These are phyloP conservation scores for Neofusicoccum laricinum DNA, from an alignment of 2,329 filamentous ascomycete species.

Conservation along the genomic window DNA sequence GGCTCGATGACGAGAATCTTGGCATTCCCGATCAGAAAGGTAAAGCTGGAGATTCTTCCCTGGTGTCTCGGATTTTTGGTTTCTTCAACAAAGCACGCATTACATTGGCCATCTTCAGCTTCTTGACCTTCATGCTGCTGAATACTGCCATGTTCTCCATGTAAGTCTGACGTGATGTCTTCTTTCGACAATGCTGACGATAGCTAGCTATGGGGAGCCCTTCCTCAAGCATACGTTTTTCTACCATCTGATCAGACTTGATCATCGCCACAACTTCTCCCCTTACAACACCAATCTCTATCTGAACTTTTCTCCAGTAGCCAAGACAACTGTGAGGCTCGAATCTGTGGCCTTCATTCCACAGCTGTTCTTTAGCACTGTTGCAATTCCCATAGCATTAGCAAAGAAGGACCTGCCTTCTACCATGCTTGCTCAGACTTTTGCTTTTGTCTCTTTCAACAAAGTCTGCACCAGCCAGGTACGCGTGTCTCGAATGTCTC, in stretches of 20 bases:
- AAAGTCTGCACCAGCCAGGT: conserved; percentile 99
- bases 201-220: conserved; percentile 65
- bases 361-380: conserved; percentile 75
- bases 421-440: conserved; percentile 91
- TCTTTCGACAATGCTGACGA: not conserved
- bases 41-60: conserved; percentile 23
- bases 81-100: conserved; percentile 47
- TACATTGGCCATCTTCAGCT: conserved; percentile 60
- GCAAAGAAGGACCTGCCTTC: conserved; percentile 78
- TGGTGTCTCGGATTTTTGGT: conserved; percentile 17
- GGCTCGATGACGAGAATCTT: conserved; percentile 60
- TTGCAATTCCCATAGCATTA: conserved; percentile 71
- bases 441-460: conserved; percentile 96
- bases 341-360: conserved; percentile 87
- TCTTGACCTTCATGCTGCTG: conserved; percentile 69
- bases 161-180: conserved; percentile 44
- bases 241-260: conserved; percentile 87
- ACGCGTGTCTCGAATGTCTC: conserved; percentile 29
- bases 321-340: conserved; percentile 46
- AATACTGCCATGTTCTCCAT: conserved; percentile 76
- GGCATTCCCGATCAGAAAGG: not conserved
- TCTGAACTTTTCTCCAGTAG: conserved; percentile 64
- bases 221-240: conserved; percentile 90
- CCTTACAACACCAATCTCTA: conserved; percentile 93
- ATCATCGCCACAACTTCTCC: conserved; percentile 98